These are phyloP conservation scores for Paramecium tetraurelia DNA, from an alignment of 73 alveolate genomes.

Conservation along the genomic window DNA sequence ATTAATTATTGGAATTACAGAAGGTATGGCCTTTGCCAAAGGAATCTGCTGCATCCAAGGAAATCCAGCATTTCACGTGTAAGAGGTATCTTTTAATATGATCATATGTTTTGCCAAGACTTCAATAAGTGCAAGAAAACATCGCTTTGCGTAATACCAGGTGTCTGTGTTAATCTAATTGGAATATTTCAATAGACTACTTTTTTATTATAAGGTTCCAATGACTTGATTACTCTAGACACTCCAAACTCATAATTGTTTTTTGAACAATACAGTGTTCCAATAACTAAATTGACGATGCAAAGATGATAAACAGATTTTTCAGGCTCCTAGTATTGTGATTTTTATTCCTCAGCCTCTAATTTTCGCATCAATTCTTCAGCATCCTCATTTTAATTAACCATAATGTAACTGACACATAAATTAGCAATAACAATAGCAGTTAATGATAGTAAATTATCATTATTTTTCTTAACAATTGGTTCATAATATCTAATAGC, in stretches of 20 bases:
- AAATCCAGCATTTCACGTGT: slow-evolving; percentile 91
- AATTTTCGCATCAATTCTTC: slow-evolving; percentile 97
- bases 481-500: slow-evolving; percentile 98
- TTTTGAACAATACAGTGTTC: slow-evolving; percentile 85
- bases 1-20: slow-evolving; percentile 60
- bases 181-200: slow-evolving; percentile 71
- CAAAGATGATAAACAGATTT: slow-evolving; percentile 96
- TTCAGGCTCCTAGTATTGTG: slow-evolving; percentile 80
- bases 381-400: slow-evolving; percentile 97
- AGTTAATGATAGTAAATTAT: slow-evolving; percentile 92
- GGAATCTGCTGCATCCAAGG: slow-evolving; percentile 97
- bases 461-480: slow-evolving; percentile 93
- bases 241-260: slow-evolving; percentile 98
- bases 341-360: slow-evolving; percentile 94
- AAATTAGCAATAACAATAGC: slow-evolving; percentile 99
- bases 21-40: slow-evolving; percentile 94
- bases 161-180: slow-evolving; percentile 70
- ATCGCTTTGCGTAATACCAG: slow-evolving; percentile 99
- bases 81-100: slow-evolving; percentile 87
- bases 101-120: slow-evolving; percentile 97
- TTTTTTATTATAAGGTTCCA: slow-evolving; percentile 93
- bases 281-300: slow-evolving; percentile 96
- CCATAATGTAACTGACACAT: slow-evolving; percentile 98
- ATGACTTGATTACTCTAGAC: slow-evolving; percentile 93
- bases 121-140: slow-evolving; percentile 96